phyloP scores from a whole-genome alignment of 2,329 filamentous ascomycete species.

The Microsporum ferrugineum region DNA sequence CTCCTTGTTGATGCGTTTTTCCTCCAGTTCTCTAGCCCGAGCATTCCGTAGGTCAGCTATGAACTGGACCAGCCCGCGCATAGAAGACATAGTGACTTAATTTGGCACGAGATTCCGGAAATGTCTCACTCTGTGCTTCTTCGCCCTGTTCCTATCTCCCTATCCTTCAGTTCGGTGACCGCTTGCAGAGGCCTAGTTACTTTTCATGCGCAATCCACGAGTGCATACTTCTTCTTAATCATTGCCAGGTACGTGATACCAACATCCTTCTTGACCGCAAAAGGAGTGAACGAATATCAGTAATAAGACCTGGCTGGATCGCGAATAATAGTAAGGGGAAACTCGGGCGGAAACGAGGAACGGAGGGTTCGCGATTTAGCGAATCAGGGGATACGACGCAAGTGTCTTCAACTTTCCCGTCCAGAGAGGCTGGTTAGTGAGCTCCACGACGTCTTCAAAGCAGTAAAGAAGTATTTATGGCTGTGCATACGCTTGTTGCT shows the following conservation, averaged over 20 bases:
- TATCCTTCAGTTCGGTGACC: background rate
- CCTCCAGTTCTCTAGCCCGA: slow-evolving; percentile 84
- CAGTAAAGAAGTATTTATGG: background rate
- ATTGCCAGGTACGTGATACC: slow-evolving; percentile 1
- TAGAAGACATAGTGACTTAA: slow-evolving; percentile 34
- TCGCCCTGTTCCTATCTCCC: background rate
- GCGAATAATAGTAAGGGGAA: background rate
- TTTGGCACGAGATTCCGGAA: background rate
- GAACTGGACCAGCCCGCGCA: slow-evolving; percentile 81
- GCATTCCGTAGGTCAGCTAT: slow-evolving; percentile 95
- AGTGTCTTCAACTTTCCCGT: background rate
- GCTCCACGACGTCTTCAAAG: background rate
- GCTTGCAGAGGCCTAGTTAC: slow-evolving; percentile 6
- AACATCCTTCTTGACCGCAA: background rate
- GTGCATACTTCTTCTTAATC: slow-evolving; percentile 7
- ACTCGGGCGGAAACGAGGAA: background rate
- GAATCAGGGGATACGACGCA: background rate
- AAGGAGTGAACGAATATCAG: background rate
- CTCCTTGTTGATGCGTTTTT: slow-evolving; percentile 99
- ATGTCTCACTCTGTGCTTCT: background rate
- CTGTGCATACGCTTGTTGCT: background rate
- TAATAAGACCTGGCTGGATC: background rate
- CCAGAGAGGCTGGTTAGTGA: background rate
- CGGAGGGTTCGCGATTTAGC: background rate
- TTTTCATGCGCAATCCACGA: background rate